Conservation (phyloP, 2,329 filamentous ascomycete genomes). For the Penicillium sp. region DNA sequence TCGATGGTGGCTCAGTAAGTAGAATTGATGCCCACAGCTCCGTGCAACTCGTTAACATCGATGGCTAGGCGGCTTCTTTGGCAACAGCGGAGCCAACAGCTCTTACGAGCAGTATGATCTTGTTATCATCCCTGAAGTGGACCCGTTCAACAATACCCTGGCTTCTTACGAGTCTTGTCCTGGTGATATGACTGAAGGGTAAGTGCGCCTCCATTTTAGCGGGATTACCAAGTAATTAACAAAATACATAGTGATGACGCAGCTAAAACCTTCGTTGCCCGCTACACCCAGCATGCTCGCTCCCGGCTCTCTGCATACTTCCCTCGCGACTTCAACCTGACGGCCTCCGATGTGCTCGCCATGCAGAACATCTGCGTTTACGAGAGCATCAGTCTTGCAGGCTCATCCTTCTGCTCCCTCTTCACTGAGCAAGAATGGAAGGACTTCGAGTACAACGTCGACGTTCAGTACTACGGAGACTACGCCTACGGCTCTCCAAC, state of each 20-base stretch:
- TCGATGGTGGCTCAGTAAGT: slow-evolving; percentile 43
- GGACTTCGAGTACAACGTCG: slow-evolving; percentile 54
- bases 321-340: slow-evolving; percentile 51
- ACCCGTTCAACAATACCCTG: slow-evolving; percentile 53
- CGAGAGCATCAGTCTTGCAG: slow-evolving; percentile 51
- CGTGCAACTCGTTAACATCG: neutral
- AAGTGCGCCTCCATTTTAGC: neutral
- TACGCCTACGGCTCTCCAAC: slow-evolving; percentile 50
- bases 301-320: slow-evolving; percentile 48
- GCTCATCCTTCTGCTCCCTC: slow-evolving; percentile 53
- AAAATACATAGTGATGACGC: slow-evolving; percentile 20
- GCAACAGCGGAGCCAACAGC: slow-evolving; percentile 26
- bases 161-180: slow-evolving; percentile 53
- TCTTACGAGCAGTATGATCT: slow-evolving; percentile 39
- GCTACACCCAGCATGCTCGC: slow-evolving; percentile 48
- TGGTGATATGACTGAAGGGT: slow-evolving; percentile 34
- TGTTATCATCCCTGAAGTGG: slow-evolving; percentile 52
- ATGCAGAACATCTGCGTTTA: slow-evolving; percentile 57
- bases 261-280: slow-evolving; percentile 43
- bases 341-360: slow-evolving; percentile 50
- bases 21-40: neutral
- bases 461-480: slow-evolving; percentile 51
- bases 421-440: slow-evolving; percentile 57
- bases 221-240: neutral
- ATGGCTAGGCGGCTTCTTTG: slow-evolving; percentile 20